Conservation (phyloP, 495 filamentous ascomycete genomes). For the Penicillium crystallinum region DNA sequence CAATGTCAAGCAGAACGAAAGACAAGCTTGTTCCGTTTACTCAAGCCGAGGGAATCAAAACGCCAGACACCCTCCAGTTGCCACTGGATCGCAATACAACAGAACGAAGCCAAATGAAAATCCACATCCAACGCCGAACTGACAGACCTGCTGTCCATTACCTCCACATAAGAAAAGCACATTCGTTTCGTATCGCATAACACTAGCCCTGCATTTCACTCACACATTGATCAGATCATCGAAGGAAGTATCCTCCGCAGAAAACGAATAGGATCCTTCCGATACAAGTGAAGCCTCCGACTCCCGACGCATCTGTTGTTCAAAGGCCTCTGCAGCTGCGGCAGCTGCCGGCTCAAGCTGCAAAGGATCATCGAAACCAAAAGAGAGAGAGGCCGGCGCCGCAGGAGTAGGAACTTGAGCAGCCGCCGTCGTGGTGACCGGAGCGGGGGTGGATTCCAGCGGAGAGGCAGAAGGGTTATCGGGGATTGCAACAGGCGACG, state of each 20-base stretch:
- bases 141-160: constrained; percentile 2
- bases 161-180: not conserved
- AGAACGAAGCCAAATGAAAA: not conserved
- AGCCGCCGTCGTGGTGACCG: not conserved
- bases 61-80: constrained; percentile 20
- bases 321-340: constrained; percentile 17
- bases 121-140: constrained; percentile 4
- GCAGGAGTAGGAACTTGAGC: constrained; percentile 4
- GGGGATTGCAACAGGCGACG: not conserved
- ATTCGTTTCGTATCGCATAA: not conserved
- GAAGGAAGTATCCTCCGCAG: constrained; percentile 27
- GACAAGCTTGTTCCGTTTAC: not conserved
- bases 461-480: constrained; percentile 11
- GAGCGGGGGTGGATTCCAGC: constrained; percentile 1
- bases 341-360: constrained; percentile 20
- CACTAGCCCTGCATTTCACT: not conserved
- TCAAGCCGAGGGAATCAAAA: constrained; percentile 4
- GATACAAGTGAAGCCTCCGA: constrained; percentile 26
- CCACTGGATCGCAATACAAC: constrained; percentile 13
- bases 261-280: constrained; percentile 29
- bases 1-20: not conserved
- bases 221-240: constrained; percentile 32
- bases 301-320: constrained; percentile 28
- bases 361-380: constrained; percentile 37
- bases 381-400: constrained; percentile 19